Percentiles rank a stretch among this genome's conserved stretches.
Evolutionary conservation across 2,329 filamentous ascomycete species (phyloP).

Genomic region (Pseudogymnoascus sp.): DNA sequence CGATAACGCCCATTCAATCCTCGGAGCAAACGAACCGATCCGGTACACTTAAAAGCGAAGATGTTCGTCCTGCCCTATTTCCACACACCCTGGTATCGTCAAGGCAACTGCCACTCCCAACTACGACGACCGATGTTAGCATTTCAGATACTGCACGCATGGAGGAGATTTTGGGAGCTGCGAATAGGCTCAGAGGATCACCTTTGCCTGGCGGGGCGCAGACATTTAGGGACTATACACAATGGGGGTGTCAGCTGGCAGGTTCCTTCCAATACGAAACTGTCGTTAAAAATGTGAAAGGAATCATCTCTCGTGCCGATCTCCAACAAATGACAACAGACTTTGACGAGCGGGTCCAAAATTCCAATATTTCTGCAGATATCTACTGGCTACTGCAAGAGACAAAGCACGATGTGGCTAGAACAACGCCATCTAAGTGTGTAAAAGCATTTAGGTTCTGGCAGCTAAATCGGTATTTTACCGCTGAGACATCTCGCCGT

Average conservation of each 20-base stretch:
- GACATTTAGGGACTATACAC: background rate
- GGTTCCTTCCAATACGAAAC: background rate
- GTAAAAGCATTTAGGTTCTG: background rate
- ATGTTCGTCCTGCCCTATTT: background rate
- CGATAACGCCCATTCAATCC: background rate
- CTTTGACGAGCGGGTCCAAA: background rate
- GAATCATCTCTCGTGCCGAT: background rate
- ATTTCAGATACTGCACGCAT: background rate
- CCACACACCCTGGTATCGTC: too few species aligned
- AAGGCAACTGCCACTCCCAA: background rate
- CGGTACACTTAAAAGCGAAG: background rate
- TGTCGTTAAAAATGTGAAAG: background rate
- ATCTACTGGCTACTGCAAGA: background rate
- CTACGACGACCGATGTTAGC: background rate
- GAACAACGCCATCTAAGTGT: too few species aligned
- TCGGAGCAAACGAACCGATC: background rate
- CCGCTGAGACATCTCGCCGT: background rate
- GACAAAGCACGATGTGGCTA: background rate
- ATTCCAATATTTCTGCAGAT: background rate
- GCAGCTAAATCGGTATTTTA: background rate
- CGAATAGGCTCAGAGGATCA: background rate
- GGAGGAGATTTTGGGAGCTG: background rate
- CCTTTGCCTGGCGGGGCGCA: too few species aligned
- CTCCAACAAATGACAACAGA: background rate
- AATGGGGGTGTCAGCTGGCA: background rate